Evolutionary conservation across 2,329 filamentous ascomycete species (phyloP).

Genomic region (Gaeumannomyces sp.): DNA sequence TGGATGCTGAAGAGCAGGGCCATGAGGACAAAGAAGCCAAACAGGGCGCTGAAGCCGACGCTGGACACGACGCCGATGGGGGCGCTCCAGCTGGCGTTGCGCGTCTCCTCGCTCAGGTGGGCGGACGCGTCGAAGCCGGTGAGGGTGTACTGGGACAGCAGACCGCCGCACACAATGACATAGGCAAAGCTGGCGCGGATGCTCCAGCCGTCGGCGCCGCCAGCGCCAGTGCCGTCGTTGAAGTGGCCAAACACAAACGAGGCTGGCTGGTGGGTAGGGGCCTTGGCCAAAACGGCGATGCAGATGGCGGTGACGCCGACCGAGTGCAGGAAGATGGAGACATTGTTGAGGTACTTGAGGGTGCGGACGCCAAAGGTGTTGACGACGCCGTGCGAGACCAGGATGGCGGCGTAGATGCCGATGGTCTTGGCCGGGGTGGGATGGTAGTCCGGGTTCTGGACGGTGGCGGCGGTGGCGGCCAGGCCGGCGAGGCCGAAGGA

Average conservation of each 20-base stretch:
- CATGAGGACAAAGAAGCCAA: conserved; percentile 54
- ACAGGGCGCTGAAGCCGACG: conserved; percentile 48
- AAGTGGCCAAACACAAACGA: conserved; percentile 45
- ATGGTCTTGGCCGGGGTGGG: conserved; percentile 43
- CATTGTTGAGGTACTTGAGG: conserved; percentile 51
- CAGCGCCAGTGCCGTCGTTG: conserved; percentile 27
- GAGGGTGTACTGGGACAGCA: conserved; percentile 47
- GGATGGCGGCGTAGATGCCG: conserved; percentile 53
- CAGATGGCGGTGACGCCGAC: conserved; percentile 45
- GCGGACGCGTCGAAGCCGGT: conserved; percentile 50
- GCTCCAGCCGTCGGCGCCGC: conserved; percentile 43
- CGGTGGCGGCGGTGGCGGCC: conserved; percentile 29
- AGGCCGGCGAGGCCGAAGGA: conserved; percentile 34
- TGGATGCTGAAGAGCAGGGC: conserved; percentile 54
- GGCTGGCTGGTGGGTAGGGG: conserved; percentile 48
- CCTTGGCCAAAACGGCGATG: conserved; percentile 50
- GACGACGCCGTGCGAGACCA: conserved; percentile 46
- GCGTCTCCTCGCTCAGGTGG: conserved; percentile 52
- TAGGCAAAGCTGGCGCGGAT: conserved; percentile 47
- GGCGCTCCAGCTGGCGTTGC: conserved; percentile 48
- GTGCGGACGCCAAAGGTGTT: conserved; percentile 52
- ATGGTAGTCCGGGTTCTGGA: conserved; percentile 29
- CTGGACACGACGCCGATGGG: conserved; percentile 52
- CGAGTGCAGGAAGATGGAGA: conserved; percentile 48
- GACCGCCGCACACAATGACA: conserved; percentile 45